A percentile compares a stretch with the other conserved stretches of the same genome.
phyloP scores from a whole-genome alignment of 192 early-diverging fungal species.

The Backusella morwellensis region DNA sequence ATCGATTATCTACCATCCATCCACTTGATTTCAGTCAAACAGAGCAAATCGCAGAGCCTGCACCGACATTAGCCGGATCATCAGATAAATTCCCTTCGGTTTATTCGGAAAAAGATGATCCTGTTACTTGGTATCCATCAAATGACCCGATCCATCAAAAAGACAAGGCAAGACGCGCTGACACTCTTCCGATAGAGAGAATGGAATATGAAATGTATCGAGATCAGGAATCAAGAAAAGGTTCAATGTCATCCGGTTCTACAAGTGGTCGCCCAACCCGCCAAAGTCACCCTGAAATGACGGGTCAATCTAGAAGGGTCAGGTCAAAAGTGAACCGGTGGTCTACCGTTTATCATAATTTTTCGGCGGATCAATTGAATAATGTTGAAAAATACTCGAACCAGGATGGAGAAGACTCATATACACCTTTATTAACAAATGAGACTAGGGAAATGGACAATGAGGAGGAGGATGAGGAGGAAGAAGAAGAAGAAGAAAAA shows the following conservation, averaged over 20 bases:
- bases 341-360: neutral
- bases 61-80: neutral
- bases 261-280: neutral
- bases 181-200: neutral
- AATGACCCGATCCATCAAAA: neutral
- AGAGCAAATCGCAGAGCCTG: neutral
- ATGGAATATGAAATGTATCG: slow-evolving; percentile 21
- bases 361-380: neutral
- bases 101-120: neutral
- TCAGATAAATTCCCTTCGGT: neutral
- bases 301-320: neutral
- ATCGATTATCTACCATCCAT: neutral
- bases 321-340: neutral
- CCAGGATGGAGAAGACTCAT: neutral
- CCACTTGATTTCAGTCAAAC: slow-evolving; percentile 11
- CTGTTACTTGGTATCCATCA: neutral
- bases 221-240: neutral
- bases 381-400: neutral
- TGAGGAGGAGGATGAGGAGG: neutral
- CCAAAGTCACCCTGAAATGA: neutral
- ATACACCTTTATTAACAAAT: neutral
- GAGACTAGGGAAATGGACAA: neutral
- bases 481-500: neutral
- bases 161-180: neutral
- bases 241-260: neutral